These are phyloP conservation scores for Vachellia pachyceras DNA, from an alignment of 306 rosid genomes.

Conservation along the genomic window DNA sequence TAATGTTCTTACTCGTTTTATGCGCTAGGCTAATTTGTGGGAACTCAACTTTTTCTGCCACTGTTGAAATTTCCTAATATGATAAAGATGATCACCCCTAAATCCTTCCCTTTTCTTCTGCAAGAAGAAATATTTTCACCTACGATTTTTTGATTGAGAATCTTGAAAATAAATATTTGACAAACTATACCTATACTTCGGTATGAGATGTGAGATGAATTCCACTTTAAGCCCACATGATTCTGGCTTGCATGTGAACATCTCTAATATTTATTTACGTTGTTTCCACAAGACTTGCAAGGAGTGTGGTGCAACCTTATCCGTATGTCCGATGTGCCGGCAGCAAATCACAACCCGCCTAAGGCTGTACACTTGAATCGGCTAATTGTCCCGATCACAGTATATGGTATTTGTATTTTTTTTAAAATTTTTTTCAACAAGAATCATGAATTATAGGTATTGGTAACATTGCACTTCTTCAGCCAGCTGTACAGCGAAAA, in stretches of 20 bases:
- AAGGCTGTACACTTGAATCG: slow-evolving; percentile 62
- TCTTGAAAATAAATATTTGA: not conserved
- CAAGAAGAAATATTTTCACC: not conserved
- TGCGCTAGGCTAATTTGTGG: slow-evolving; percentile 8
- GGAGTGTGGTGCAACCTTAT: slow-evolving; percentile 75
- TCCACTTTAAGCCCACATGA: not conserved
- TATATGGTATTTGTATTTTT: not conserved
- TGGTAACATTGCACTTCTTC: not conserved
- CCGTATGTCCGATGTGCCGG: slow-evolving; percentile 81
- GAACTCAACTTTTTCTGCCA: not conserved
- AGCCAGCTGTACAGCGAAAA: slow-evolving; percentile 12
- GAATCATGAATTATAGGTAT: not conserved
- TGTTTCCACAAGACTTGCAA: slow-evolving; percentile 72
- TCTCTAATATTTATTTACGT: slow-evolving; percentile 10
- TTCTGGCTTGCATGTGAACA: slow-evolving; percentile 9
- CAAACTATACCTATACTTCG: not conserved
- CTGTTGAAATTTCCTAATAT: not conserved
- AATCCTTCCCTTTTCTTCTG: not conserved
- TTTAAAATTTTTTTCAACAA: not conserved
- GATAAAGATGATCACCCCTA: not conserved
- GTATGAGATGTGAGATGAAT: not conserved
- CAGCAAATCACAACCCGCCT: slow-evolving; percentile 77
- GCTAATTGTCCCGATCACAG: not conserved
- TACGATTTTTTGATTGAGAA: not conserved
- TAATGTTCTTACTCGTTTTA: slow-evolving; percentile 10